Conservation (phyloP, 2,329 filamentous ascomycete species). For the Phyllosticta ampelicida region DNA sequence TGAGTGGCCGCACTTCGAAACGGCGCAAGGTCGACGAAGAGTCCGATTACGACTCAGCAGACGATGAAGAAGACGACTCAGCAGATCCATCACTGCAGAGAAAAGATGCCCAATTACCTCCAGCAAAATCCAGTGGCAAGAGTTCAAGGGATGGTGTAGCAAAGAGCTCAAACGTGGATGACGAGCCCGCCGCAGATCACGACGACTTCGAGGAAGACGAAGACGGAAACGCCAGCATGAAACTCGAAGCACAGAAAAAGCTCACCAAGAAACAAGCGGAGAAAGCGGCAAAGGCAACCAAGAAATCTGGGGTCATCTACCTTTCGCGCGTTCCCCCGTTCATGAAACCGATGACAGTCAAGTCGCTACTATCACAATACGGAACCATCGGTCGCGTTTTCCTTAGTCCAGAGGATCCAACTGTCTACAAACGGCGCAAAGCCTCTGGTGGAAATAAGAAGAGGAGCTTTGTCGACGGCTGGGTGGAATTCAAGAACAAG, state of each 20-base stretch:
- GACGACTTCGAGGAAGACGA: conserved; percentile 20
- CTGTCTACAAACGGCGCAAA: conserved; percentile 55
- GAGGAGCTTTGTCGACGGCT: conserved; percentile 70
- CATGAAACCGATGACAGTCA: conserved; percentile 73
- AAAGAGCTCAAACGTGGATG: conserved; percentile 6
- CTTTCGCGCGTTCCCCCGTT: conserved; percentile 76
- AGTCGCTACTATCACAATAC: conserved; percentile 63
- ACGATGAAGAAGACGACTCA: conserved; percentile 13
- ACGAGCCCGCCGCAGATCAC: conserved; percentile 16
- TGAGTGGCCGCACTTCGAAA: conserved; percentile 43
- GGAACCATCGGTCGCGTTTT: conserved; percentile 69
- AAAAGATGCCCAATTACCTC: conserved; percentile 15
- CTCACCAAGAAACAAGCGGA: conserved; percentile 39
- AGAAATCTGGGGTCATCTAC: conserved; percentile 71
- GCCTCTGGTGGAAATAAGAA: conserved; percentile 73
- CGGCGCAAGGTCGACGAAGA: conserved; percentile 48
- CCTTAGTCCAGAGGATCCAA: conserved; percentile 63
- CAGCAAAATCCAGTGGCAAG: conserved; percentile 11
- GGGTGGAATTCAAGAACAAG: conserved; percentile 73
- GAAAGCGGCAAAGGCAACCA: conserved; percentile 56
- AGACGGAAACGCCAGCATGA: conserved; percentile 4
- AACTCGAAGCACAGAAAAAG: conserved; percentile 13
- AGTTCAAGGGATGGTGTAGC: not conserved
- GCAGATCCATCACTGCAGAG: not conserved
- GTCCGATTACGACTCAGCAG: conserved; percentile 14